Evolutionary conservation across 805 yeast species (phyloP), one percentile per base, ranked within the genome.

Genomic region (Candida ficus): DNA sequence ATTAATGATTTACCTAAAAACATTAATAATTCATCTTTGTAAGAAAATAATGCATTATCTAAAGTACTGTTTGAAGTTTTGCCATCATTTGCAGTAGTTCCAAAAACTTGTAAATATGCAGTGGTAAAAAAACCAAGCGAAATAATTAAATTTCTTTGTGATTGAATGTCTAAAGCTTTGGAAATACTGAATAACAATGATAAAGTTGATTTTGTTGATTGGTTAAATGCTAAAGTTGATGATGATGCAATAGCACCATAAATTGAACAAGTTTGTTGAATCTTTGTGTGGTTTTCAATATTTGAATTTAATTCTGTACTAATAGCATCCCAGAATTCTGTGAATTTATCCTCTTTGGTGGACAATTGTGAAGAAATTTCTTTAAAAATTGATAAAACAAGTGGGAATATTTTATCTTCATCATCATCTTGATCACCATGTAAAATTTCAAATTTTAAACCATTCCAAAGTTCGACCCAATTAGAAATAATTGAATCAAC

Each of bases 401-500:
- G 50, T 16, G 70, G 67, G 46, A 70, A 62, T 5, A 70, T 56
- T 1, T 71, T 66, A 26, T 63, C 57, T n/a, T 64, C 61, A 35
- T 64, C 68, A 33, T 61, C 66, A 23, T 68, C 74, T 17, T 71
- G 76, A n/a, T 83, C 86, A 31, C 80, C 81, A 58, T 91, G 95
- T 42, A 91, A 65, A n/a, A 91, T 71, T 60, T 91, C 96, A 58
- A 77, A 89, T 58, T 91, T 91, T 38, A 91, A 64, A 0, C 95
- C 86, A 50, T 85, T 83, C 95, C 96, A 93, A 5, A 91, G 56
- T 2, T 81, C 73, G 7, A 73, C 56, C 90, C 95, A 90, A 56
- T 76, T 72, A 10, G 70, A 70, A 23, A 71, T 63, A 9, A 84
- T 59, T 0, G 76, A 67, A 6, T 67, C 69, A 0, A 61, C 51